Evolutionary conservation across 305 asterid genomes (phyloP).

Genomic region (Andrographis paniculata): DNA sequence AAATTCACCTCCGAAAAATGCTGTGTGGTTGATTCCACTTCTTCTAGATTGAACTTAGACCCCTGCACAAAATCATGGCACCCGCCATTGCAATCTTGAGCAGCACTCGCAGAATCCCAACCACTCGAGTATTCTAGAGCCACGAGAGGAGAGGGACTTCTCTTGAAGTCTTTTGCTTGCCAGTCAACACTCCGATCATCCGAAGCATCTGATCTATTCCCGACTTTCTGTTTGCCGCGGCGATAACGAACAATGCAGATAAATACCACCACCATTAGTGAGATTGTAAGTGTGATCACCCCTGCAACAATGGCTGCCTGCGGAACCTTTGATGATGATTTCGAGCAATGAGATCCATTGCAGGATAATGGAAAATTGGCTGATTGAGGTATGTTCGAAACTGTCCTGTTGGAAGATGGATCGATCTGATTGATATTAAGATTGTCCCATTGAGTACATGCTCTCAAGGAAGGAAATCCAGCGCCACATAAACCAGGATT

Average conservation of each 20-base stretch:
- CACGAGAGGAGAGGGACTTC: constrained; percentile 54
- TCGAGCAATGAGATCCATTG: constrained; percentile 44
- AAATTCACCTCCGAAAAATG: constrained; percentile 73
- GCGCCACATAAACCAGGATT: constrained; percentile 80
- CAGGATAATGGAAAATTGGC: constrained; percentile 43
- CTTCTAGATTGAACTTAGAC: constrained; percentile 66
- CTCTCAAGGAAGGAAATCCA: constrained; percentile 60
- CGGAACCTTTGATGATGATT: constrained; percentile 46
- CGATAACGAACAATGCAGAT: constrained; percentile 32
- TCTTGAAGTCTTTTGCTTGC: constrained; percentile 34
- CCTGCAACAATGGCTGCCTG: constrained; percentile 46
- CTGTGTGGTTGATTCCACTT: constrained; percentile 86
- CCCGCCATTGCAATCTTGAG: constrained; percentile 29
- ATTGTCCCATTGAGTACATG: constrained; percentile 61
- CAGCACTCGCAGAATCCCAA: constrained; percentile 36
- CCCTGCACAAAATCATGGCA: constrained; percentile 28
- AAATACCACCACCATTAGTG: constrained; percentile 27
- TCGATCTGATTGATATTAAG: constrained; percentile 25
- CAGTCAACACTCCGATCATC: constrained; percentile 40
- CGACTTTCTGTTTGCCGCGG: constrained; percentile 56
- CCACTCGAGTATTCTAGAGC: constrained; percentile 36
- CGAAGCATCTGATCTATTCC: constrained; percentile 44
- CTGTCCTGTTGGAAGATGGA: constrained; percentile 23
- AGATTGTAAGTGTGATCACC: constrained; percentile 23
- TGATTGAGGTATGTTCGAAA: constrained; percentile 29